phyloP scores from a whole-genome alignment of 495 filamentous ascomycete genomes.

The Jackrogersella minutella region DNA sequence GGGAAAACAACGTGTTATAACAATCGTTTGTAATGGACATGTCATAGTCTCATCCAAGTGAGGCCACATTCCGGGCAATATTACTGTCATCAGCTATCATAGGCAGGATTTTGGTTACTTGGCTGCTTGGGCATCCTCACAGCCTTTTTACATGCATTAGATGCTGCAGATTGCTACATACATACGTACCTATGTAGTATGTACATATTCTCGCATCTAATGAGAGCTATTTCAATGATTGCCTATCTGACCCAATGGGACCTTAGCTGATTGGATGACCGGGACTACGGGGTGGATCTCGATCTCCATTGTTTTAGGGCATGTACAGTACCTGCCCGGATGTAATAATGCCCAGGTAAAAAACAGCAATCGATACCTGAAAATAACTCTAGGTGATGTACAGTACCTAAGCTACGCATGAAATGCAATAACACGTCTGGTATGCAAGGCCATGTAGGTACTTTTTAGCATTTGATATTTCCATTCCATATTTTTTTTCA shows the following conservation, averaged over 20 bases:
- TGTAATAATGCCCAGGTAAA: slow-evolving; percentile 4
- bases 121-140: too few species aligned
- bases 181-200: too few species aligned
- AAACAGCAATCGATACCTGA: slow-evolving; percentile 1
- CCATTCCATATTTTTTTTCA: slow-evolving; percentile 32
- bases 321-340: slow-evolving; percentile 4
- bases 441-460: slow-evolving; percentile 15
- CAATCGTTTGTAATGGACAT: too few species aligned
- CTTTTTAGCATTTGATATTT: slow-evolving; percentile 34
- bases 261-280: slow-evolving; percentile 19
- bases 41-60: too few species aligned
- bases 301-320: not conserved
- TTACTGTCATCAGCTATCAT: too few species aligned
- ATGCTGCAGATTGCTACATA: slow-evolving; percentile 1
- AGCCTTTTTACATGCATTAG: not conserved
- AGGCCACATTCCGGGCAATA: too few species aligned
- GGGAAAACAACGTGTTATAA: too few species aligned
- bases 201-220: too few species aligned
- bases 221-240: slow-evolving; percentile 10
- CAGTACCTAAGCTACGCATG: slow-evolving; percentile 23
- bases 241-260: slow-evolving; percentile 24
- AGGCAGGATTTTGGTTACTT: too few species aligned
- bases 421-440: slow-evolving; percentile 37
- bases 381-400: slow-evolving; percentile 4
- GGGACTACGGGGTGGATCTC: slow-evolving; percentile 3